A percentile compares a stretch with the other conserved stretches of the same genome.
phyloP scores from a whole-genome alignment of 1,284 basidiomycete species.

The Sporisorium sorghi region DNA sequence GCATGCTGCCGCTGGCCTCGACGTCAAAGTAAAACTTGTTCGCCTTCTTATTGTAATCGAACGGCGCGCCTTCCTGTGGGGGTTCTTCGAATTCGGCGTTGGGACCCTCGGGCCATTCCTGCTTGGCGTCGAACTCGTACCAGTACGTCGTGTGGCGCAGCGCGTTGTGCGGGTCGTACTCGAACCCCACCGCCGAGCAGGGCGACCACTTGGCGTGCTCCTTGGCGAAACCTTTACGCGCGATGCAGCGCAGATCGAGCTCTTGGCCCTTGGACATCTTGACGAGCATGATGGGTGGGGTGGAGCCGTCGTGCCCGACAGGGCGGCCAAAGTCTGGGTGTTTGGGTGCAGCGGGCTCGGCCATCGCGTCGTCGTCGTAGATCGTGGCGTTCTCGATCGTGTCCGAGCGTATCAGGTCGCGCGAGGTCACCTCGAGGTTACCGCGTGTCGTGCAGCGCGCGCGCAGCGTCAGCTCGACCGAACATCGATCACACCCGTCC shows the following conservation, averaged over 20 bases:
- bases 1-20: slow-evolving; percentile 64
- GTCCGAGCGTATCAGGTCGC: slow-evolving; percentile 61
- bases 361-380: slow-evolving; percentile 54
- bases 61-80: slow-evolving; percentile 60
- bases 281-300: slow-evolving; percentile 79
- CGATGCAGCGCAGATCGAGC: slow-evolving; percentile 85
- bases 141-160: slow-evolving; percentile 95
- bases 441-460: slow-evolving; percentile 75
- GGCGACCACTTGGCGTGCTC: slow-evolving; percentile 99
- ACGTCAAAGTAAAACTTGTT: slow-evolving; percentile 68
- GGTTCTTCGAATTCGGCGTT: slow-evolving; percentile 66
- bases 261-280: slow-evolving; percentile 96
- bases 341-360: slow-evolving; percentile 51
- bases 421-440: slow-evolving; percentile 84
- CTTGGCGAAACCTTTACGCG: slow-evolving; percentile 97
- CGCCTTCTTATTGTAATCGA: slow-evolving; percentile 62
- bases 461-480: slow-evolving; percentile 80
- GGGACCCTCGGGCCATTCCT: slow-evolving; percentile 65
- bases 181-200: slow-evolving; percentile 91
- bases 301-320: slow-evolving; percentile 76
- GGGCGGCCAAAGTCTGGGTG: slow-evolving; percentile 83
- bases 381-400: slow-evolving; percentile 48
- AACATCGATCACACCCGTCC: slow-evolving; percentile 81
- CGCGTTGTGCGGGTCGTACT: slow-evolving; percentile 98
- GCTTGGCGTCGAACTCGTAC: slow-evolving; percentile 77